Evolutionary conservation across 2,329 filamentous ascomycete species (phyloP), one percentile per base, ranked within the genome.

Genomic region (Xylariaceae sp.): DNA sequence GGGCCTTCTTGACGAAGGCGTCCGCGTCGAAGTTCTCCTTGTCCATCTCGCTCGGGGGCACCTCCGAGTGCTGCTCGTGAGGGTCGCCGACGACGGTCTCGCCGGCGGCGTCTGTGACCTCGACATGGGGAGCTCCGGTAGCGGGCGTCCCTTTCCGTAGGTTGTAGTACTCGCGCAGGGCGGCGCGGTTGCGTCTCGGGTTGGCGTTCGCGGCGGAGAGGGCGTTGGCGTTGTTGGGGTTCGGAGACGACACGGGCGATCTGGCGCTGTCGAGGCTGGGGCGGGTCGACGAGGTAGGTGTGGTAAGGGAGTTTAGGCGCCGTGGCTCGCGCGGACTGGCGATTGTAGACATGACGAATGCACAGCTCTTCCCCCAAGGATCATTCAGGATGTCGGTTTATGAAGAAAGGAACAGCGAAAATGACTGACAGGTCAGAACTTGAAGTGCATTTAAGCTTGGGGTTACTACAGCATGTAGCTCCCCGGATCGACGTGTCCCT

Each of bases 81-180:
- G 37, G n/a, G n/a, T n/a, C n/a, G n/a, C n/a, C n/a, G n/a, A n/a
- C 61, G 21, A 11, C 61, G 26, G 60, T 57, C 44, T 53, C 56
- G 16, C 52, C 54, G 23, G 51, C 41, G 21, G 50, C 62, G 48
- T 63, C 71, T 47, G 63, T 76, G 54, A 63, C 67, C 55, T 67
- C 64, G 32, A 64, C 63, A 12, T 59, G 73, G 49, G 61, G 57
- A 14, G 51, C 53, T 26, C 56, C 63, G 28, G 61, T 54, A 9
- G 64, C 58, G 3, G 70, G 54, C 14, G 61, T 37, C 8, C 56
- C 53, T 47, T 68, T 68, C 50, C 81, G 83, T 34, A 97, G 74
- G 59, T 92, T 92, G 67, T 97, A 97, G 70, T 95, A 97, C 59
- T 96, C 88, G 54, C 92, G 84, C 14, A 97, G 74, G 5, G 90